These are phyloP conservation scores for Saccharomyces hybrid DNA, from an alignment of 1,139 yeast genomes.

Conservation along the genomic window DNA sequence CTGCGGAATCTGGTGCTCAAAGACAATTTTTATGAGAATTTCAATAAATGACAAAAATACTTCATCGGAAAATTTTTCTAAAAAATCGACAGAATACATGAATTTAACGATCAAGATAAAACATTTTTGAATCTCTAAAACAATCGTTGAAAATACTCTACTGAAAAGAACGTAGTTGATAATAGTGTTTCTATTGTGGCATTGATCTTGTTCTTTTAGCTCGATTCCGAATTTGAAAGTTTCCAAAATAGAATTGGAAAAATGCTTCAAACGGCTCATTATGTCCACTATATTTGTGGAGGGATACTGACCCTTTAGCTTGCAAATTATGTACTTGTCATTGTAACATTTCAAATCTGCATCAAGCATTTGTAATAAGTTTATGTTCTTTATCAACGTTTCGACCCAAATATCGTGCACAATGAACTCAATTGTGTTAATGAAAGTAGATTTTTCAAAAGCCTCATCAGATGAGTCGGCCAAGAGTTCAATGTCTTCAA, in stretches of 20 bases:
- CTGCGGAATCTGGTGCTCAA: neutral
- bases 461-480: neutral
- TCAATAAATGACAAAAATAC: neutral
- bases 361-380: neutral
- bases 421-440: neutral
- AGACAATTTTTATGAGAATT: neutral
- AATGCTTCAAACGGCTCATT: neutral
- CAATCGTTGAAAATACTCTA: neutral
- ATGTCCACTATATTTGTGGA: neutral
- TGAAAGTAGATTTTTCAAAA: neutral
- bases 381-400: neutral
- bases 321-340: neutral
- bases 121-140: neutral
- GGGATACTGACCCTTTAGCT: neutral
- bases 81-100: neutral
- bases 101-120: neutral
- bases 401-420: neutral
- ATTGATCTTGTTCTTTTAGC: neutral
- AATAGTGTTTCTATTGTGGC: neutral
- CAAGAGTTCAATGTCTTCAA: neutral
- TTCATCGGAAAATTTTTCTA: neutral
- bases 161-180: neutral
- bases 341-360: neutral
- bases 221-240: neutral
- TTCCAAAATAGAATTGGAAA: neutral